A percentile compares a stretch with the other conserved stretches of the same genome.
These are phyloP conservation scores for Lyophyllum shimeji DNA, from an alignment of 768 basidiomycete genomes.

Conservation along the genomic window DNA sequence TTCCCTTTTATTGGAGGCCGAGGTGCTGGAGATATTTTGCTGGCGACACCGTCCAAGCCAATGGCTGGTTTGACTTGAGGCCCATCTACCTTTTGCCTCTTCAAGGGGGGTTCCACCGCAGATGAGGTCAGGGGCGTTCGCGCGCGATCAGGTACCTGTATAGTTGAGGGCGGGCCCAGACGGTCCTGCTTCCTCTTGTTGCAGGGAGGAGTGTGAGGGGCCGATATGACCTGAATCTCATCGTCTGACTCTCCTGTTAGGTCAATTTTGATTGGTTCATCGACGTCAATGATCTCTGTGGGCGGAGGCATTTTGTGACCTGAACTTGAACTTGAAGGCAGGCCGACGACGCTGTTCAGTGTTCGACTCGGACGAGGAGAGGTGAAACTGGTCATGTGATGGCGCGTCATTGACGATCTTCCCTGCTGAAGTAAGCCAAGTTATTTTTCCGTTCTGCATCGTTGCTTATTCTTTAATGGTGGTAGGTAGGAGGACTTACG, in stretches of 20 bases:
- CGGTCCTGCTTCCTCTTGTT: too few relatives aligned
- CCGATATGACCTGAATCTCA: neutral
- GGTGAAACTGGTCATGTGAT: neutral
- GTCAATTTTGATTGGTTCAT: slow-evolving; percentile 8
- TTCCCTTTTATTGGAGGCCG: neutral
- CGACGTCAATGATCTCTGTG: slow-evolving; percentile 8
- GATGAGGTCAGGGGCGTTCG: neutral
- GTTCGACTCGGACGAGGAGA: too few relatives aligned
- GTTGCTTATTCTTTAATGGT: neutral
- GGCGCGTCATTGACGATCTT: neutral
- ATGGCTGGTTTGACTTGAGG: neutral
- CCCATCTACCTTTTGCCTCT: neutral
- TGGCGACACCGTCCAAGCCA: neutral
- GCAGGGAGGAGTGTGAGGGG: neutral
- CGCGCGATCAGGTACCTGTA: neutral
- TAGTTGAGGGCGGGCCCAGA: neutral
- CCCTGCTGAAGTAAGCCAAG: neutral
- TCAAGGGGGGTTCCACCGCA: neutral
- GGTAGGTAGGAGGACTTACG: neutral
- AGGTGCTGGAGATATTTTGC: neutral
- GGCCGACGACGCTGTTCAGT: too few relatives aligned
- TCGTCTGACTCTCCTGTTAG: slow-evolving; percentile 2
- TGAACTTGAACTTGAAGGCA: too few relatives aligned
- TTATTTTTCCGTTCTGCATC: neutral
- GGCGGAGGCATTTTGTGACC: neutral